Conservation (phyloP, 495 filamentous ascomycete genomes). For the Acidiella bohemica region DNA sequence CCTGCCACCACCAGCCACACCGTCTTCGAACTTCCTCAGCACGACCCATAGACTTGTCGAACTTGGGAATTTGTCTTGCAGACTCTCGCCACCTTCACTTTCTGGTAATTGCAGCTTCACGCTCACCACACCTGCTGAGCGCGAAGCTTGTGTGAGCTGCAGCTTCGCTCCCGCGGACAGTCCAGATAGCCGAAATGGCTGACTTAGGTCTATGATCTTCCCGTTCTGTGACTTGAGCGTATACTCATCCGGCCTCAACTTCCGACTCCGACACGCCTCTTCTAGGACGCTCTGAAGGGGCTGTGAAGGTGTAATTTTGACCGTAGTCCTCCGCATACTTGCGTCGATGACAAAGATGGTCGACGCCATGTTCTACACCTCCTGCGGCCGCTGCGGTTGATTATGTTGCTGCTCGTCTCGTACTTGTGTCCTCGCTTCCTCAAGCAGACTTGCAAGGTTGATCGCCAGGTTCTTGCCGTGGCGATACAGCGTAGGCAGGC, state of each 20-base stretch:
- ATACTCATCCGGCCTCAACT: conserved; percentile 57
- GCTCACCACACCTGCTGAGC: conserved; percentile 67
- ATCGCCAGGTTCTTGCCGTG: conserved; percentile 1
- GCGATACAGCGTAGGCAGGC: conserved; percentile 8
- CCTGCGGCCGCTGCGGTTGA: neutral
- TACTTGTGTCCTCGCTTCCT: conserved; percentile 4
- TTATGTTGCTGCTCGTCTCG: neutral
- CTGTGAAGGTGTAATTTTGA: conserved; percentile 72
- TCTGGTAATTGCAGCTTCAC: conserved; percentile 72
- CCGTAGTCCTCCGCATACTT: conserved; percentile 52
- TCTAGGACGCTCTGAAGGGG: conserved; percentile 69
- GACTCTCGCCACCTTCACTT: conserved; percentile 50
- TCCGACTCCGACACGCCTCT: conserved; percentile 73
- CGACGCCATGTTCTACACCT: conserved; percentile 23
- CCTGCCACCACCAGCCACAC: conserved; percentile 22
- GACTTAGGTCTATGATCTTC: conserved; percentile 71
- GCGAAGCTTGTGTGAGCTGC: conserved; percentile 74
- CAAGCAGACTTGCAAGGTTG: neutral
- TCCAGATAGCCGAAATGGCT: conserved; percentile 73
- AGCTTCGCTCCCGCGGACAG: conserved; percentile 78
- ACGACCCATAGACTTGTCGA: conserved; percentile 77
- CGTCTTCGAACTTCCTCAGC: conserved; percentile 70
- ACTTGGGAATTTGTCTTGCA: conserved; percentile 71
- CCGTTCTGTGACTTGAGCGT: conserved; percentile 77
- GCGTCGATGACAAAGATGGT: conserved; percentile 80